phyloP scores from a whole-genome alignment of 495 filamentous ascomycete genomes.

The Daldinia caldariorum region DNA sequence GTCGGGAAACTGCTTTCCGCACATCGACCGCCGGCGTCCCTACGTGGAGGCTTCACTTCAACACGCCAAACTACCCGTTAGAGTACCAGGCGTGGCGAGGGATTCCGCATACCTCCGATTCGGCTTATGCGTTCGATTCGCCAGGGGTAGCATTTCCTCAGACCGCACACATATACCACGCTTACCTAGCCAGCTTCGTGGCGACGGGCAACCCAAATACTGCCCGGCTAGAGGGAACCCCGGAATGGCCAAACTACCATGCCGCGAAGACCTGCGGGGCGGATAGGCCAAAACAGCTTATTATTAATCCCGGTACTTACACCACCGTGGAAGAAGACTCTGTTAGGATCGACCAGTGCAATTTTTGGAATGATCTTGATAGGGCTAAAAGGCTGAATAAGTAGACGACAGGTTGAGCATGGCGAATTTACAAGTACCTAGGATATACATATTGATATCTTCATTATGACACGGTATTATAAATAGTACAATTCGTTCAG shows the following conservation, averaged over 20 bases:
- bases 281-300: not conserved
- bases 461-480: no score
- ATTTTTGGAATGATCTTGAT: constrained; percentile 2
- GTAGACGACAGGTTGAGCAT: not conserved
- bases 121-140: constrained; percentile 4
- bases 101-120: constrained; percentile 4
- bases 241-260: constrained; percentile 4
- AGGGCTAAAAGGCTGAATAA: constrained; percentile 3
- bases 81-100: constrained; percentile 11
- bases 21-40: constrained; percentile 2
- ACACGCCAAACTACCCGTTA: constrained; percentile 5
- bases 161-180: constrained; percentile 10
- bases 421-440: not conserved
- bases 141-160: not conserved
- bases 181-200: constrained; percentile 5
- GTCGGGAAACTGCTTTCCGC: not conserved
- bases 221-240: not conserved
- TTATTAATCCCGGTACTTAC: not conserved
- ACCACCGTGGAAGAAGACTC: constrained; percentile 2
- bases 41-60: constrained; percentile 6
- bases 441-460: no score
- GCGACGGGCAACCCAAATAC: constrained; percentile 5
- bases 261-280: not conserved
- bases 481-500: not conserved
- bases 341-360: constrained; percentile 3